phyloP scores from a whole-genome alignment of 768 basidiomycete species.

The Galerina sulciceps region DNA sequence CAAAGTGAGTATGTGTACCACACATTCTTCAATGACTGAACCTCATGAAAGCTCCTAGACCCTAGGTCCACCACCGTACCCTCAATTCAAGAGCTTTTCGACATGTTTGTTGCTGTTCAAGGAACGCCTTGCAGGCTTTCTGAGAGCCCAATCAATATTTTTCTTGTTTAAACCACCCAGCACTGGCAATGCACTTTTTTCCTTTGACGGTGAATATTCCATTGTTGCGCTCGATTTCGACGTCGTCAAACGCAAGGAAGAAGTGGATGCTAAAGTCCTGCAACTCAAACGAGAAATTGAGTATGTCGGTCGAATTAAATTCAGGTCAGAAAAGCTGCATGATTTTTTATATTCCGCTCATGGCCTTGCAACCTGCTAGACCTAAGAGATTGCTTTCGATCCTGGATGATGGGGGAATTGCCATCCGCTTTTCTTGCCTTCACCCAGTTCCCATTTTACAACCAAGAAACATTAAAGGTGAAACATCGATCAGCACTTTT shows the following conservation, averaged over 20 bases:
- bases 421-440: constrained; percentile 42
- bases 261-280: constrained; percentile 30
- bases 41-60: constrained; percentile 14
- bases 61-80: constrained; percentile 32
- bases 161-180: constrained; percentile 28
- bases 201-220: constrained; percentile 56
- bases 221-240: constrained; percentile 45
- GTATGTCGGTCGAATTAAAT: constrained; percentile 37
- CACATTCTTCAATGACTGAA: background rate
- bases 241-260: constrained; percentile 34
- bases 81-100: constrained; percentile 36
- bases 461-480: constrained; percentile 11
- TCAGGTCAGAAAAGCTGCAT: constrained; percentile 30
- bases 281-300: constrained; percentile 38
- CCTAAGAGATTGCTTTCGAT: constrained; percentile 34
- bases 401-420: constrained; percentile 34
- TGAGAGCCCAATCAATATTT: constrained; percentile 40
- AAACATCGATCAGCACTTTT: constrained; percentile 17
- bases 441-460: constrained; percentile 27
- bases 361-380: constrained; percentile 15
- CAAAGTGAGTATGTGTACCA: background rate
- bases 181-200: constrained; percentile 35
- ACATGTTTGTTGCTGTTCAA: constrained; percentile 27
- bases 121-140: constrained; percentile 28
- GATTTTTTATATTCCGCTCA: background rate